phyloP scores from a whole-genome alignment of 2,329 filamentous ascomycete genomes.

The Trichoderma sp. region DNA sequence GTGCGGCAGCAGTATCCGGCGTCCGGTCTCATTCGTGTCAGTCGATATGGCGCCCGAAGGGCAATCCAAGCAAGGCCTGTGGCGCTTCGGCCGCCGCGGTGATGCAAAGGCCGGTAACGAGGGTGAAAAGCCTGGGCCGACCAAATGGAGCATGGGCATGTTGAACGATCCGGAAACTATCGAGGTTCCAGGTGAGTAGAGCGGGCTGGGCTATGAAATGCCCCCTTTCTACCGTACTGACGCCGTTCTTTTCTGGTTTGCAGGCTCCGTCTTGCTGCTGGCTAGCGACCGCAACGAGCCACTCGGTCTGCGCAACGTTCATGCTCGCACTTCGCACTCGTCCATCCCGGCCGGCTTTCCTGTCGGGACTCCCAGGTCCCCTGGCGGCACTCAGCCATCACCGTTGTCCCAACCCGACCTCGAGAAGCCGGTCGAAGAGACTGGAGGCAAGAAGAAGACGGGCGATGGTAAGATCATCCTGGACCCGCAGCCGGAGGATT shows the following conservation, averaged over 20 bases:
- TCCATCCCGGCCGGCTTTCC: constrained; percentile 54
- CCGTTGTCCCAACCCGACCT: constrained; percentile 8
- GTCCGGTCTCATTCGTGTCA: neutral
- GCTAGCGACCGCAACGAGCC: constrained; percentile 60
- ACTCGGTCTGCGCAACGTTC: constrained; percentile 59
- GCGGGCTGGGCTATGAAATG: neutral
- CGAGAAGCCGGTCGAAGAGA: constrained; percentile 27
- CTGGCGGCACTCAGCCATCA: constrained; percentile 33
- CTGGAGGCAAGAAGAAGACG: constrained; percentile 70
- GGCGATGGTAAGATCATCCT: constrained; percentile 81
- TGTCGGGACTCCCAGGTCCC: constrained; percentile 41
- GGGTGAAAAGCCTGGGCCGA: constrained; percentile 24
- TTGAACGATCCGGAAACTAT: constrained; percentile 79
- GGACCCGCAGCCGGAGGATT: constrained; percentile 89
- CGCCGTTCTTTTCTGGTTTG: neutral
- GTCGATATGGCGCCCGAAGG: constrained; percentile 13
- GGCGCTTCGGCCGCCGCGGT: constrained; percentile 17
- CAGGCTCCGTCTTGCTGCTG: constrained; percentile 62
- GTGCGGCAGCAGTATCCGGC: neutral
- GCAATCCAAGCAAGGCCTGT: constrained; percentile 2
- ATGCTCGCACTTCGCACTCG: constrained; percentile 60
- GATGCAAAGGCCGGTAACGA: neutral
- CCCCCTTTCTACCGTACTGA: neutral
- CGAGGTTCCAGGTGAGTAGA: constrained; percentile 75
- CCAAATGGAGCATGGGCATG: constrained; percentile 72